Percentiles rank a stretch among this genome's conserved stretches.
Conservation (phyloP, 768 basidiomycete species). For the Butyriboletus loyo region DNA sequence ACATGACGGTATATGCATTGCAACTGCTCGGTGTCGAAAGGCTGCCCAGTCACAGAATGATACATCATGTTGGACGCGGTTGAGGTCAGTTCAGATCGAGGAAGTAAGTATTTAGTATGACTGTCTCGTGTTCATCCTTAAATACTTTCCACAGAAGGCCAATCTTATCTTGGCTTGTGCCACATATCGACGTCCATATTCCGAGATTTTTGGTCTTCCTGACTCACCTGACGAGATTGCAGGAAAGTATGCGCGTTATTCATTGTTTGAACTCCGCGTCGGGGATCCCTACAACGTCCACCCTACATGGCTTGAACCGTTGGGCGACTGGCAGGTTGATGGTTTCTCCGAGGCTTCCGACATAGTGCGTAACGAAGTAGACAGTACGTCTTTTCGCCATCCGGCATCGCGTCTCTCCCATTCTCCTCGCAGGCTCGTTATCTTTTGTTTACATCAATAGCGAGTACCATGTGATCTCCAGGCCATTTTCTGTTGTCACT, state of each 20-base stretch:
- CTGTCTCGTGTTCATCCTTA: background rate
- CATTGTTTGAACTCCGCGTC: slow-evolving; percentile 26
- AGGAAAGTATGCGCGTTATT: slow-evolving; percentile 10
- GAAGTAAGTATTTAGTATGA: slow-evolving; percentile 11
- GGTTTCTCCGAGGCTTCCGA: slow-evolving; percentile 46
- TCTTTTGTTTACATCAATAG: slow-evolving; percentile 39
- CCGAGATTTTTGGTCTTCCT: slow-evolving; percentile 22
- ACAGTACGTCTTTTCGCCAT: slow-evolving; percentile 38
- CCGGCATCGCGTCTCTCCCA: slow-evolving; percentile 4
- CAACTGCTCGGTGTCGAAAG: slow-evolving; percentile 15
- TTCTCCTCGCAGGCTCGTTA: slow-evolving; percentile 19
- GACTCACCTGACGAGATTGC: slow-evolving; percentile 11
- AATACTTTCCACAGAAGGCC: slow-evolving; percentile 9
- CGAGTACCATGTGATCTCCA: slow-evolving; percentile 44
- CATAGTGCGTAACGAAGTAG: slow-evolving; percentile 41
- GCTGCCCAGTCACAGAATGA: slow-evolving; percentile 1
- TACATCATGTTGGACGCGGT: slow-evolving; percentile 19
- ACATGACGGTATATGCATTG: slow-evolving; percentile 46
- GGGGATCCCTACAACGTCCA: slow-evolving; percentile 19
- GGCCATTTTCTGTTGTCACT: slow-evolving; percentile 36
- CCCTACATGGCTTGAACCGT: slow-evolving; percentile 36
- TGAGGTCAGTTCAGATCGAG: slow-evolving; percentile 19
- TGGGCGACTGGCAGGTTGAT: slow-evolving; percentile 56
- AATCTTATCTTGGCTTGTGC: slow-evolving; percentile 47
- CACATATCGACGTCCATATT: slow-evolving; percentile 22